Percentiles rank a stretch among this genome's conserved stretches.
phyloP scores from a whole-genome alignment of 345 rosid species.

The Punica granatum region DNA sequence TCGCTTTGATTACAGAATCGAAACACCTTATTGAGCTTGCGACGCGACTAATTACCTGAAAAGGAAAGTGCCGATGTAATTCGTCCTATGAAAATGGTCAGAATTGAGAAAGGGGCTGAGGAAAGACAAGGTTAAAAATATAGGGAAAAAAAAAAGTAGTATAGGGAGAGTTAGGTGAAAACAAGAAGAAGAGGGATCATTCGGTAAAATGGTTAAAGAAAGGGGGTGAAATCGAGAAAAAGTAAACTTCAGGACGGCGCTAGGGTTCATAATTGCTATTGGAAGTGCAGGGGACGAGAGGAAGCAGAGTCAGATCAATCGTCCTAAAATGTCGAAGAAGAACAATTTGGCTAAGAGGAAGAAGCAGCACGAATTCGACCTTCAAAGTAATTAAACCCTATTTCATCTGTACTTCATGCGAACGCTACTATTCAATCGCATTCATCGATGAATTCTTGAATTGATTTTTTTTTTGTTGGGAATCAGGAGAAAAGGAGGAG shows the following conservation, averaged over 20 bases:
- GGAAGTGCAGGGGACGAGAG: neutral
- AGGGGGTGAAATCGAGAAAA: neutral
- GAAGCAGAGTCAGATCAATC: neutral
- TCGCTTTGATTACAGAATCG: too few relatives aligned
- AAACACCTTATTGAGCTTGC: too few relatives aligned
- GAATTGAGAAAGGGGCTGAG: neutral
- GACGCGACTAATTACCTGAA: neutral
- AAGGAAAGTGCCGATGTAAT: neutral
- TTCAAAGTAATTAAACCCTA: slow-evolving; percentile 36
- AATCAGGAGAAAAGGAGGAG: slow-evolving; percentile 68
- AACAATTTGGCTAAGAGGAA: slow-evolving; percentile 71
- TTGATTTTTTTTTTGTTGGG: slow-evolving; percentile 1
- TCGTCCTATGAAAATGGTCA: neutral
- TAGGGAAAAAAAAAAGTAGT: too few relatives aligned
- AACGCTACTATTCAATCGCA: neutral
- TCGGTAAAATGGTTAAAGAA: too few relatives aligned
- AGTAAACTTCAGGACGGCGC: neutral
- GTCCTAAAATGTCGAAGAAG: slow-evolving; percentile 77
- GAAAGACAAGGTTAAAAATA: neutral
- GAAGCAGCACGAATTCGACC: slow-evolving; percentile 80
- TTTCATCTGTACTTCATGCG: neutral
- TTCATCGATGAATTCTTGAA: neutral
- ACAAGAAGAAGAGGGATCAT: neutral
- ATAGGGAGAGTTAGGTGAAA: neutral
- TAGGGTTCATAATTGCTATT: slow-evolving; percentile 4